Evolutionary conservation across 305 asterid genomes (phyloP), one percentile per base, ranked within the genome.

Genomic region (Solanum hybrid): DNA sequence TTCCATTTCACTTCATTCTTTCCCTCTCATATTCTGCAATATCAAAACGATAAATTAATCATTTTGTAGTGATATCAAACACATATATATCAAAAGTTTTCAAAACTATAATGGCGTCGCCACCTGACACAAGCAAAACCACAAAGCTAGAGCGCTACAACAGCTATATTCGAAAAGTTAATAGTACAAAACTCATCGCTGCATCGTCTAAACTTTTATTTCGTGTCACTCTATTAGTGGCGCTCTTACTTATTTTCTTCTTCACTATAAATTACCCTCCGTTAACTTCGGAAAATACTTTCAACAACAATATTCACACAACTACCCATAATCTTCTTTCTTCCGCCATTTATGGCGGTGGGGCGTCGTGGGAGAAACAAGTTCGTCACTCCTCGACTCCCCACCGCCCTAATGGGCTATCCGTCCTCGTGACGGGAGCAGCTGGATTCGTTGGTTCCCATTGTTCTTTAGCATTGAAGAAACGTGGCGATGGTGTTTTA

Each of bases 191-290:
- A 78, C 95, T 97, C 86, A 92, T 97, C 26, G 96, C 96, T 14
- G 99, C 99, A 3, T 97, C 98, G 10, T 97, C 98, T 3, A 97
- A 95, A 80, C 95, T 97, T 89, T 95, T 96, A 79, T 95, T 96
- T 93, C 94, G 98, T 20, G 93, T 91, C 42, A 95, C 98, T 60
- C 95, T 97, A 86, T 92, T 97, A 42, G 94, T 93, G 69, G 98
- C 99, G 40, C 88, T 97, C 11, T 12, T 97, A 89, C 90, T 96
- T 11, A 95, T 97, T 91, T 92, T 97, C 89, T 97, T 96, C 91
- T 97, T 97, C 91, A 95, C 98, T 7, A 88, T 97, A 87, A 96
- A 95, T 80, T 91, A 94, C 89, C 98, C 98, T 1, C 96, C 96
- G 0, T 91, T 94, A 17, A 13, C 90, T 2, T 26, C 73, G 0